Conservation (phyloP, 805 yeast species). For the Candida glaebosa region DNA sequence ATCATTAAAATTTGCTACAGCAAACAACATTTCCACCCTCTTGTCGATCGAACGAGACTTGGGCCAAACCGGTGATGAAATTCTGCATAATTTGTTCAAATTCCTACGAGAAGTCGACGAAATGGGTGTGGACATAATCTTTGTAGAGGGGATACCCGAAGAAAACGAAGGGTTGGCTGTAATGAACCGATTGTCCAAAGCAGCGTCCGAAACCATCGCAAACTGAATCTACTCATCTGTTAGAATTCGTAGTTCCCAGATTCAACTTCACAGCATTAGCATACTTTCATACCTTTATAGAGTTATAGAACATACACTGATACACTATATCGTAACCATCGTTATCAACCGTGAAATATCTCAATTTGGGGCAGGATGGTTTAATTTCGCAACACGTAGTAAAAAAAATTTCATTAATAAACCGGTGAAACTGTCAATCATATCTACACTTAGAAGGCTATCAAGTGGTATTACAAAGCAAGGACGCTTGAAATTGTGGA, state of each 20-base stretch:
- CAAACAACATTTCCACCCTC: slow-evolving; percentile 13
- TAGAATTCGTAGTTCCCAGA: too few species aligned
- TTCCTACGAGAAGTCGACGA: slow-evolving; percentile 74
- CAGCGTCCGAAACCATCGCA: slow-evolving; percentile 56
- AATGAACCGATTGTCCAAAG: slow-evolving; percentile 86
- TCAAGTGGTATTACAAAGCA: not conserved
- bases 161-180: slow-evolving; percentile 85
- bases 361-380: too few species aligned
- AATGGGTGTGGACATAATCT: slow-evolving; percentile 59
- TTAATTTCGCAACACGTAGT: not conserved
- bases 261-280: too few species aligned
- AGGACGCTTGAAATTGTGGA: not conserved
- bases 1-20: slow-evolving; percentile 31
- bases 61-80: slow-evolving; percentile 51
- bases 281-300: too few species aligned
- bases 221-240: not conserved
- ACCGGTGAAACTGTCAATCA: not conserved
- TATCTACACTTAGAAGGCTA: not conserved
- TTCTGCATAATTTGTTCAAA: slow-evolving; percentile 74
- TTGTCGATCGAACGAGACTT: slow-evolving; percentile 30
- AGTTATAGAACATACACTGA: too few species aligned
- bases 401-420: not conserved
- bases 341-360: too few species aligned
- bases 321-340: too few species aligned
- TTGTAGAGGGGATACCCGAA: slow-evolving; percentile 81